Percentiles rank a stretch among this genome's conserved stretches.
phyloP scores from a whole-genome alignment of 306 rosid genomes.

The Trichosanthes truncata region DNA sequence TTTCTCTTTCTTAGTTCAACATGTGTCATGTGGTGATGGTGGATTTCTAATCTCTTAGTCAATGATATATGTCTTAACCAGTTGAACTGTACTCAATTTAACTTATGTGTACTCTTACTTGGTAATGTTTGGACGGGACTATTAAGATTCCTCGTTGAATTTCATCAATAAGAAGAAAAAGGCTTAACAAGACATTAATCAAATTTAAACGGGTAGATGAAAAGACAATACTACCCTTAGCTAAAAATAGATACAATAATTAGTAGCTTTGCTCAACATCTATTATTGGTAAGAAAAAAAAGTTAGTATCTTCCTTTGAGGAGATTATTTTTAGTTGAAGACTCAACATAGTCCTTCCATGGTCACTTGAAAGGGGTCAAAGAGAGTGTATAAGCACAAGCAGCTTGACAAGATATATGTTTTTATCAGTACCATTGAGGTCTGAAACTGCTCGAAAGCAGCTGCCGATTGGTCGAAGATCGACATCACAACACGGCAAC shows the following conservation, averaged over 20 bases:
- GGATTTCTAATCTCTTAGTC: too few relatives aligned
- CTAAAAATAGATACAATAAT: neutral
- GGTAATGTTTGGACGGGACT: too few relatives aligned
- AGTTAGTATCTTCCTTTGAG: neutral
- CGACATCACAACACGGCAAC: neutral
- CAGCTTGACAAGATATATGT: neutral
- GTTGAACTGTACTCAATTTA: too few relatives aligned
- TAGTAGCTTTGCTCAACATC: neutral
- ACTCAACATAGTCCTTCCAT: neutral
- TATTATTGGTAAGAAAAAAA: neutral
- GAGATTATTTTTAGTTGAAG: neutral
- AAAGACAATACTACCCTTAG: neutral
- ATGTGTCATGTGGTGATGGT: too few relatives aligned
- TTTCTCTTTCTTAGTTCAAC: too few relatives aligned
- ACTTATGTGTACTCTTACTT: too few relatives aligned
- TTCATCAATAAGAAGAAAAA: too few relatives aligned
- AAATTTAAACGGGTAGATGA: neutral
- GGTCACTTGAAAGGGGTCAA: neutral
- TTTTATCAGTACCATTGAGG: neutral
- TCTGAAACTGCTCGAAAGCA: neutral
- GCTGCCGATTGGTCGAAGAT: neutral
- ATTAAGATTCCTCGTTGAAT: too few relatives aligned
- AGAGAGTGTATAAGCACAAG: neutral
- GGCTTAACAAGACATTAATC: too few relatives aligned
- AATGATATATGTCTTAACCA: too few relatives aligned